Conservation (phyloP, 2,329 filamentous ascomycete genomes). For the Didymella sp. region DNA sequence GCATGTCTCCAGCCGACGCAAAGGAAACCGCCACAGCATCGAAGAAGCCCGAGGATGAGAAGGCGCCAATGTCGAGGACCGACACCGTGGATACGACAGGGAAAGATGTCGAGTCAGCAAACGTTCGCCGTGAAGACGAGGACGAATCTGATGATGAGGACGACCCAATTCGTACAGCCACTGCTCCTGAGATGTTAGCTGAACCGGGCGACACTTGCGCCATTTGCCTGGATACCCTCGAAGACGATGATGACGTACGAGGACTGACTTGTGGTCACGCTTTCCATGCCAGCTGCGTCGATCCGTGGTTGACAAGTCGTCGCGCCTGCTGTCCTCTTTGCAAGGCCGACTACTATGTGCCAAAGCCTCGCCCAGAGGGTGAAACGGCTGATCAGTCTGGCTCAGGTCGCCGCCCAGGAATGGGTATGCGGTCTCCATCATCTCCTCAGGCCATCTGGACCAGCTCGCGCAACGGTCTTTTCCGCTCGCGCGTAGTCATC, state of each 20-base stretch:
- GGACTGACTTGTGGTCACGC: slow-evolving; percentile 96
- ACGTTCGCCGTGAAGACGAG: slow-evolving; percentile 47
- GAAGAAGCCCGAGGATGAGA: slow-evolving; percentile 23
- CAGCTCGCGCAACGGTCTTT: slow-evolving; percentile 41
- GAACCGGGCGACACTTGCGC: slow-evolving; percentile 92
- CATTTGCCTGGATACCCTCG: slow-evolving; percentile 92
- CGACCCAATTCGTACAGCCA: slow-evolving; percentile 79
- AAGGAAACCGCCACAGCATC: slow-evolving; percentile 34
- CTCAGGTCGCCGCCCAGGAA: slow-evolving; percentile 39
- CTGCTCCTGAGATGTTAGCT: slow-evolving; percentile 80
- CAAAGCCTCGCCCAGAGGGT: slow-evolving; percentile 78
- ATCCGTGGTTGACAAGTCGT: slow-evolving; percentile 94
- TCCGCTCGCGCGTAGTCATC: slow-evolving; percentile 43
- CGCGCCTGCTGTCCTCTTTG: slow-evolving; percentile 96
- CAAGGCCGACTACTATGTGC: slow-evolving; percentile 96
- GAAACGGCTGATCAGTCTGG: slow-evolving; percentile 44
- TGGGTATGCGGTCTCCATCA: slow-evolving; percentile 42
- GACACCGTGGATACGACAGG: slow-evolving; percentile 32
- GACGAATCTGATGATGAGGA: slow-evolving; percentile 76
- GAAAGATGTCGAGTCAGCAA: slow-evolving; percentile 30
- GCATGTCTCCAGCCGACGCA: slow-evolving; percentile 28
- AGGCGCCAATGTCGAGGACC: slow-evolving; percentile 26
- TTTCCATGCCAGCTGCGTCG: slow-evolving; percentile 94
- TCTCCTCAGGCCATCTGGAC: slow-evolving; percentile 45
- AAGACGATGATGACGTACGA: slow-evolving; percentile 94